Conservation (phyloP, 202 grass and related monocot species). For the Tripidium arundinaceum region DNA sequence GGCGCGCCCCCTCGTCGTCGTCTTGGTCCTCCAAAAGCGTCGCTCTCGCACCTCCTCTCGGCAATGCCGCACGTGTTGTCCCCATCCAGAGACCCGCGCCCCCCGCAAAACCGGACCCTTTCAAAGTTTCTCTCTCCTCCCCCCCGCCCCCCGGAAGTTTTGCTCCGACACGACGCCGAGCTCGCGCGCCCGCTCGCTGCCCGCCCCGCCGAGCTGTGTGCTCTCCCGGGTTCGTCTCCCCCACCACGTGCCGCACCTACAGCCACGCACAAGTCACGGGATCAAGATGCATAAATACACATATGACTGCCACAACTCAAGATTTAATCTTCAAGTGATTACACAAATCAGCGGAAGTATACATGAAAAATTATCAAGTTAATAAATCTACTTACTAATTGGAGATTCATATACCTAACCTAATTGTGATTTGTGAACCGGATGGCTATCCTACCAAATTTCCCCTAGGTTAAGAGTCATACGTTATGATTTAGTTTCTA, state of each 20-base stretch:
- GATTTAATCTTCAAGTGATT: too few relatives aligned
- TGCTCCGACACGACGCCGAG: constrained; percentile 46
- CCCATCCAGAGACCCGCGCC: constrained; percentile 53
- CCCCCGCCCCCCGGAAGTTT: constrained; percentile 46
- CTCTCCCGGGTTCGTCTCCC: constrained; percentile 36
- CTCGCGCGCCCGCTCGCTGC: constrained; percentile 50
- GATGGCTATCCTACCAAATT: too few relatives aligned
- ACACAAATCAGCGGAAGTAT: too few relatives aligned
- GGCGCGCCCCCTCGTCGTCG: constrained; percentile 30
- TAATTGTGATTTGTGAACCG: too few relatives aligned
- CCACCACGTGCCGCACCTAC: constrained; percentile 29
- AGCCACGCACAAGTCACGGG: constrained; percentile 27
- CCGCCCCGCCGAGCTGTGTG: constrained; percentile 35
- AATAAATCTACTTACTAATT: too few relatives aligned
- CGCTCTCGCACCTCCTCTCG: constrained; percentile 31
- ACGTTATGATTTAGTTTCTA: too few relatives aligned
- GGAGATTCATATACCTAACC: too few relatives aligned
- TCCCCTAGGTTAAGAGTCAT: too few relatives aligned
- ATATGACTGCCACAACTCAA: too few relatives aligned
- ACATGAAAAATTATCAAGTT: too few relatives aligned
- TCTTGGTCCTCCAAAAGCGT: constrained; percentile 3
- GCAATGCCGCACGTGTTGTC: constrained; percentile 68
- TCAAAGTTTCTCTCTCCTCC: constrained; percentile 46
- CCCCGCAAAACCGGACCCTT: constrained; percentile 56
- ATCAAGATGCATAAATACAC: too few relatives aligned